Conservation (phyloP, 345 rosid genomes). For the Streptanthus diversifolius region DNA sequence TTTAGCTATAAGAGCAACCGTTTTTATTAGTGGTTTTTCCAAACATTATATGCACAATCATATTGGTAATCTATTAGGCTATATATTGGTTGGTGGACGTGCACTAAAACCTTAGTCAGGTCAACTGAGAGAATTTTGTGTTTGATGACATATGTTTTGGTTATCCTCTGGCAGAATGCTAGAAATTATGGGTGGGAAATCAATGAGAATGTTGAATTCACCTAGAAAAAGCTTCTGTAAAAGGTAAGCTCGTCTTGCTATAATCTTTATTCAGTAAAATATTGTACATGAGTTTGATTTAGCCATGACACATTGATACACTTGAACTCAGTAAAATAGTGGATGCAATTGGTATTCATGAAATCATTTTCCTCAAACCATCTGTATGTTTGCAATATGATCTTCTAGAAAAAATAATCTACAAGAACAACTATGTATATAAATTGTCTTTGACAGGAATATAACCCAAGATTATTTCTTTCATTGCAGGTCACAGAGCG, state of each 20-base stretch:
- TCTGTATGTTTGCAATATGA: not conserved
- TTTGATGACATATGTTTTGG: slow-evolving; percentile 1
- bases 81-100: not conserved
- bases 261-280: too few relatives aligned
- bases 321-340: too few relatives aligned
- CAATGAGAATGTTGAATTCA: slow-evolving; percentile 69
- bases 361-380: not conserved
- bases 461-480: too few relatives aligned
- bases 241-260: too few relatives aligned
- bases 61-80: not conserved
- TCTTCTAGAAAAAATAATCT: not conserved
- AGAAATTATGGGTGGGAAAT: slow-evolving; percentile 94
- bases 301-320: too few relatives aligned
- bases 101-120: not conserved
- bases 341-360: not conserved
- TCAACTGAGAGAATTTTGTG: not conserved
- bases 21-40: not conserved
- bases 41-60: not conserved
- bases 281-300: too few relatives aligned
- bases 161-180: slow-evolving; percentile 60
- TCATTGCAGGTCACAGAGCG: too few relatives aligned
- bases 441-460: too few relatives aligned
- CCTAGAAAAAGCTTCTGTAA: slow-evolving; percentile 84
- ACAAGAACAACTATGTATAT: not conserved
- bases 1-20: not conserved